Conservation (phyloP, 495 filamentous ascomycete genomes). For the Schizothecium vesticola region DNA sequence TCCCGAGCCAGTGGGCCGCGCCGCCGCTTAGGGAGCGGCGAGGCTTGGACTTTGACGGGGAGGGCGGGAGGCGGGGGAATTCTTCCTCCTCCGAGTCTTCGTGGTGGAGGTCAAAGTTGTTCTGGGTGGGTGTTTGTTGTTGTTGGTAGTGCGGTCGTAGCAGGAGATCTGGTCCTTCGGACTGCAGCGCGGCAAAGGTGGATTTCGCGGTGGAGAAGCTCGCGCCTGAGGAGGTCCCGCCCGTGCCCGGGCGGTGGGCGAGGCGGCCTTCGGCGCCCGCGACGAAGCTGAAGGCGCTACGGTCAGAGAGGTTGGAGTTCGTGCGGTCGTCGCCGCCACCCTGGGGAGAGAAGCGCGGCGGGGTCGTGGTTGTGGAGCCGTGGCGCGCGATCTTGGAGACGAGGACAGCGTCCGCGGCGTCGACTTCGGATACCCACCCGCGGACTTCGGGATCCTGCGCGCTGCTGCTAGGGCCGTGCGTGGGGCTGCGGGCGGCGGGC, state of each 20-base stretch:
- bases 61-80: slow-evolving; percentile 30
- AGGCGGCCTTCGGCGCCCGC: slow-evolving; percentile 5
- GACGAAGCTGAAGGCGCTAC: slow-evolving; percentile 32
- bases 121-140: not conserved
- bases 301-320: slow-evolving; percentile 33
- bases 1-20: slow-evolving; percentile 43
- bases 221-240: slow-evolving; percentile 33
- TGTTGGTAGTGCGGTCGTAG: not conserved
- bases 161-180: slow-evolving; percentile 62
- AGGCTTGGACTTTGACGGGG: slow-evolving; percentile 43
- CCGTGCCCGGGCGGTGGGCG: slow-evolving; percentile 14
- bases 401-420: slow-evolving; percentile 48
- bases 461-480: not conserved
- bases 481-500: slow-evolving; percentile 1
- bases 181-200: slow-evolving; percentile 55
- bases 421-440: slow-evolving; percentile 57
- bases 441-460: slow-evolving; percentile 48
- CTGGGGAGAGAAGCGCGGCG: not conserved
- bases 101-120: not conserved
- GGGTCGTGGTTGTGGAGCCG: slow-evolving; percentile 14
- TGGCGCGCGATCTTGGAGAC: slow-evolving; percentile 21
- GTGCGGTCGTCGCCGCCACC: slow-evolving; percentile 27
- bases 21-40: slow-evolving; percentile 4
- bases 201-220: slow-evolving; percentile 65
- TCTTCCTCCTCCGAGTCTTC: slow-evolving; percentile 20